Evolutionary conservation across 2,329 filamentous ascomycete genomes (phyloP), one percentile per base, ranked within the genome.

Genomic region (Geosmithia putterillii): DNA sequence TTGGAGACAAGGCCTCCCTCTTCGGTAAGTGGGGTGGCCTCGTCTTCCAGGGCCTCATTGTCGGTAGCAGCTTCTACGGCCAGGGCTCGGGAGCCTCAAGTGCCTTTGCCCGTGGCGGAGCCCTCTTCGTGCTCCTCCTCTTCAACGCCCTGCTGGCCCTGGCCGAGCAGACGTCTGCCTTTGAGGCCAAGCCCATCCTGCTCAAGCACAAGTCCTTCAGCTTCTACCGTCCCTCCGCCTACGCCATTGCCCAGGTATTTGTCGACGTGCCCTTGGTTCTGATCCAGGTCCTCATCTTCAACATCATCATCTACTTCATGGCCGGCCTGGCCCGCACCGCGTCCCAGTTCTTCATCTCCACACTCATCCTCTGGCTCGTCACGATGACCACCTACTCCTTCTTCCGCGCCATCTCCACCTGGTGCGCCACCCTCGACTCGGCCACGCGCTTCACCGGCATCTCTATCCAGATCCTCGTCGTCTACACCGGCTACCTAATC

Each of bases 11-110:
- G 44, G 79, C 79, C 0, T 84, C 84, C 0, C 67, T 92, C 0
- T 81, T 81, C 54, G 90, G 84, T 19, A 92, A 92, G 55, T 74
- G 83, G 54, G 83, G 87, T 55, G 86, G 87, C 51, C 81, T 89
- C 44, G 59, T 92, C 39, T 76, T 83, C 45, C 85, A 87, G 54
- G 69, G 63, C 2, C 69, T 94, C 10, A 86, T 94, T 47, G 81
- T 90, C 41, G 83, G 84, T 1, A 86, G 81, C 4, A 67, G 92
- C 4, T 94, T 94, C 63, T 86, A 83, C 52, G 77, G 86, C 48
- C 62, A 86, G 9, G 63, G 71, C 1, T 50, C 64, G 1, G 70
- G 72, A 7, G 83, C 82, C 0, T 58, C 59, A 0, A 83, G 79
- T 40, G 82, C 86, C 50, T 89, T 81, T 56, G 56, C 64, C 3